Percentiles rank a stretch among this genome's conserved stretches.
These are phyloP conservation scores for Hypsizygus marmoreus DNA, from an alignment of 768 basidiomycete genomes.

Conservation along the genomic window DNA sequence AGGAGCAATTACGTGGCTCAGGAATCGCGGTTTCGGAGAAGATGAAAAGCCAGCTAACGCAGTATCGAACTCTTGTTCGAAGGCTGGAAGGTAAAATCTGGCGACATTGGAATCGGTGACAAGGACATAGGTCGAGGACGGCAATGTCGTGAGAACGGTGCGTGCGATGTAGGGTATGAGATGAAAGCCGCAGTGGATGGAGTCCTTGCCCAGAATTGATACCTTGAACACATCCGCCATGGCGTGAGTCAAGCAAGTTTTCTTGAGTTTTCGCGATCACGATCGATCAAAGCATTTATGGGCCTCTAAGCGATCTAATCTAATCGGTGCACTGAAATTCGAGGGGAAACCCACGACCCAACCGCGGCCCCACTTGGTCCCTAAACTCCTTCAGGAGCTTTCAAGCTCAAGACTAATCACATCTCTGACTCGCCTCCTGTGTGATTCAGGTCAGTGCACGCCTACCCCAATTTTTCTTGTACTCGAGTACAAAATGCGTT, in stretches of 20 bases:
- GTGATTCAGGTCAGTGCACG: too few species aligned
- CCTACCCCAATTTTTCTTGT: too few species aligned
- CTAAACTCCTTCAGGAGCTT: too few species aligned
- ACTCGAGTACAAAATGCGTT: too few species aligned
- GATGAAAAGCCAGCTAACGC: slow-evolving; percentile 31
- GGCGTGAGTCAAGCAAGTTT: neutral
- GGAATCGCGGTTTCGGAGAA: slow-evolving; percentile 57
- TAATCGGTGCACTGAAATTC: too few species aligned
- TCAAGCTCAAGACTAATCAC: too few species aligned
- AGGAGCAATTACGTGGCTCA: slow-evolving; percentile 79
- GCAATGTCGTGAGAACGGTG: slow-evolving; percentile 69
- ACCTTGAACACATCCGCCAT: slow-evolving; percentile 72
- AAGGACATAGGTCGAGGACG: slow-evolving; percentile 87
- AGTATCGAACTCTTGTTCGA: slow-evolving; percentile 64
- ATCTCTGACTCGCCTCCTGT: too few species aligned
- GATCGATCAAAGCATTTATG: too few species aligned
- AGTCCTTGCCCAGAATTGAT: slow-evolving; percentile 80
- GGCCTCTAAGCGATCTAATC: too few species aligned
- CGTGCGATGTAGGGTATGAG: slow-evolving; percentile 81
- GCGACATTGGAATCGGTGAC: slow-evolving; percentile 93
- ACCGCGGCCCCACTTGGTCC: too few species aligned
- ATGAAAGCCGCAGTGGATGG: slow-evolving; percentile 94
- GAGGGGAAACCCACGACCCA: too few species aligned
- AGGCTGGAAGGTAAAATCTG: slow-evolving; percentile 68
- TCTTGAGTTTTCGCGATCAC: too few species aligned